These are phyloP conservation scores for Mycocentrospora acerina DNA, from an alignment of 2,329 filamentous ascomycete species.

Conservation along the genomic window DNA sequence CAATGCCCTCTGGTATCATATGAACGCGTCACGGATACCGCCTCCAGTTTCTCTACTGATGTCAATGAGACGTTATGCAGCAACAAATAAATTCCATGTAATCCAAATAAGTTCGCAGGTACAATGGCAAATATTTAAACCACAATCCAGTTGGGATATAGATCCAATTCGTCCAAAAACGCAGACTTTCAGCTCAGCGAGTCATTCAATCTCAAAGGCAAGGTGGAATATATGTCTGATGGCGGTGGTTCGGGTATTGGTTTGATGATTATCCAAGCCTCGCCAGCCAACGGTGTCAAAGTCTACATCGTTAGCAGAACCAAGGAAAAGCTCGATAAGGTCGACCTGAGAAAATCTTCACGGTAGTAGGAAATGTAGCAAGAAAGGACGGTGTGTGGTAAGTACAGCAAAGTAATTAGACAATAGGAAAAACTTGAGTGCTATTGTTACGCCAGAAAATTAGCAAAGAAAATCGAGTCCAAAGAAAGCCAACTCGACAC, in stretches of 20 bases:
- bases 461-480: conserved; percentile 47
- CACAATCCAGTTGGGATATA: conserved; percentile 13
- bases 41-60: conserved; percentile 3
- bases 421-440: not conserved
- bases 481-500: conserved; percentile 50
- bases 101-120: too few relatives aligned
- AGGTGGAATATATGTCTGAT: conserved; percentile 40
- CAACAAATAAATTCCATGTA: conserved; percentile 9
- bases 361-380: conserved; percentile 47
- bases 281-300: conserved; percentile 50
- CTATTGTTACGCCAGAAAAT: conserved; percentile 24
- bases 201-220: conserved; percentile 43
- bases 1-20: not conserved
- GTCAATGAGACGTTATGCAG: conserved; percentile 1
- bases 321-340: conserved; percentile 51
- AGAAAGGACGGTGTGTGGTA: conserved; percentile 47
- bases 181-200: conserved; percentile 33
- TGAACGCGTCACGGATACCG: not conserved
- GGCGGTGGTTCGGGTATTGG: conserved; percentile 52
- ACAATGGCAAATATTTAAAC: too few relatives aligned
- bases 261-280: conserved; percentile 50
- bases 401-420: conserved; percentile 8
- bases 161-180: conserved; percentile 38
- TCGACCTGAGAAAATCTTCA: conserved; percentile 50
- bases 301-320: conserved; percentile 53